Evolutionary conservation across 1,284 basidiomycete species (phyloP), one percentile per base, ranked within the genome.

Genomic region (Trichosporon asahii): DNA sequence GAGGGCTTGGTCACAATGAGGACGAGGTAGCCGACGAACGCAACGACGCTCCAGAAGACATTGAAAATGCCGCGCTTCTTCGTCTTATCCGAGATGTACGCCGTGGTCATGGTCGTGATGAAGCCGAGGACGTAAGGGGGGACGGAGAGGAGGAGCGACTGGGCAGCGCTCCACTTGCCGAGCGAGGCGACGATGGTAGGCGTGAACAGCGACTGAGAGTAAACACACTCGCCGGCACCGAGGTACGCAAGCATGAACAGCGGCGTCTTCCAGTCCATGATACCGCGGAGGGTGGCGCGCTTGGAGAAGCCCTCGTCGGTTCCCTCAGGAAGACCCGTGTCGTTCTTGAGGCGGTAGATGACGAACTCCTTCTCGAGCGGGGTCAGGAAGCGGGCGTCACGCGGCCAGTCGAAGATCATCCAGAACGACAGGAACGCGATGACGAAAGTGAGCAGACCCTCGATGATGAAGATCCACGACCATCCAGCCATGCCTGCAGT

Each of bases 381-480:
- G 15, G 80, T 80, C n/a, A 84, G 74, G 79, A 84, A 84, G 25
- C 73, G 75, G 25, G 82, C 78, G 33, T 79, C 70, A 15, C 83
- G 82, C 2, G 84, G 84, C 79, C 83, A 84, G 73, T 85, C 84
- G 72, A 81, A 78, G 4, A 84, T 77, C 73, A 83, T 79, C 74
- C 75, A 84, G 64, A 80, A 78, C 0, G 82, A 80, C 3, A 67
- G 68, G 63, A 76, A 67, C 33, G 76, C 84, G 55, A 83, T 74
- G 31, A 82, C 72, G 66, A 84, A 76, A 0, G 82, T 83, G 14
- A 83, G 37, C 3, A 84, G 72, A 9, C 84, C 83, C 70, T 84
- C 83, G 65, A 83, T 80, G 72, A 84, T 83, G 77, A 85, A 84
- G 65, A 85, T 84, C 84, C 84, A 85, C 15, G 76, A 74, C 84